phyloP scores from a whole-genome alignment of 805 yeast species.

The Yamadazyma tumulicola region DNA sequence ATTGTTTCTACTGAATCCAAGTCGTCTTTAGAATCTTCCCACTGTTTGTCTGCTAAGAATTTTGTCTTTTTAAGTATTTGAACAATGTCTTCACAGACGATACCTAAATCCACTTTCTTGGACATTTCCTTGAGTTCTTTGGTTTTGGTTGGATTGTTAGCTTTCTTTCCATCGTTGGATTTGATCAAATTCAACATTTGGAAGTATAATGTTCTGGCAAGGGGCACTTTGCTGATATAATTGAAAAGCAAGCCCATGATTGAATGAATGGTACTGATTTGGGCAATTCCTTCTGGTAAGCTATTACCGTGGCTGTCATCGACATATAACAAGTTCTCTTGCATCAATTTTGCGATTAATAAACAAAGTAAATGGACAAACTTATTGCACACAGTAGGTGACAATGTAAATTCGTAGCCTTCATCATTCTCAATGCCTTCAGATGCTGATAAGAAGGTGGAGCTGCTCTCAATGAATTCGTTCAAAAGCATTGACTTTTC shows the following conservation, averaged over 20 bases:
- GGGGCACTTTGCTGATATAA: conserved; percentile 9
- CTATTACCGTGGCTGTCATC: not conserved
- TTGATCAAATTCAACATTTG: conserved; percentile 4
- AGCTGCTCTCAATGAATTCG: conserved; percentile 59
- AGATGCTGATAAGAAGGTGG: conserved; percentile 27
- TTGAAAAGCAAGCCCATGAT: conserved; percentile 8
- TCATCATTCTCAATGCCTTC: conserved; percentile 29
- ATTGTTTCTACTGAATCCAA: not conserved
- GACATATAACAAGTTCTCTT: not conserved
- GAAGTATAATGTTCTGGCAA: conserved; percentile 11
- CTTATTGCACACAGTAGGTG: conserved; percentile 35
- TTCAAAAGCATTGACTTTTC: conserved; percentile 68
- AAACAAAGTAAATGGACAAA: conserved; percentile 56
- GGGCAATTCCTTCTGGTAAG: not conserved
- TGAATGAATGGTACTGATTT: conserved; percentile 1
- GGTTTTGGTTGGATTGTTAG: not conserved
- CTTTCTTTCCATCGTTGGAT: not conserved
- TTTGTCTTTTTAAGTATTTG: not conserved
- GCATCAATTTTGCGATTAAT: conserved; percentile 38
- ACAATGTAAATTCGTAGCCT: conserved; percentile 25
- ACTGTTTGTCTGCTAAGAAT: not conserved
- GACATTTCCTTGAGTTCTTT: not conserved
- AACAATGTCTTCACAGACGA: conserved; percentile 1
- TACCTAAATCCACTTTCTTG: not conserved
- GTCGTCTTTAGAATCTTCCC: not conserved